phyloP scores from a whole-genome alignment of 2,329 filamentous ascomycete species.

The Alternaria arborescens region DNA sequence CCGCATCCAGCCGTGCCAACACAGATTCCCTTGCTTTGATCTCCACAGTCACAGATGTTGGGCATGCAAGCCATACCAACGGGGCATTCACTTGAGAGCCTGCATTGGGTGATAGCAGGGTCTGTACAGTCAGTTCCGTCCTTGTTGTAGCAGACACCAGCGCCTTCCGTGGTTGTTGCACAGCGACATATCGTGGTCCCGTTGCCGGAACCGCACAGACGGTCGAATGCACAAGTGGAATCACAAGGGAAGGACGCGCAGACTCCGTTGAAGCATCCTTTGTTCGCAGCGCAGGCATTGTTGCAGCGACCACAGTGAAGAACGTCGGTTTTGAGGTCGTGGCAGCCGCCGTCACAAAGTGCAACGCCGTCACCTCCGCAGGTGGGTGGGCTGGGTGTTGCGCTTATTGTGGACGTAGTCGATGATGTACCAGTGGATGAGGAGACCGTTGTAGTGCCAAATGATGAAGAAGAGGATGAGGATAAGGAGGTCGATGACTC shows the following conservation, averaged over 20 bases:
- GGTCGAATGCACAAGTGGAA: conserved; percentile 36
- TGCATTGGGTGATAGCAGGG: conserved; percentile 1
- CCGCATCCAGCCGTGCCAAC: conserved; percentile 32
- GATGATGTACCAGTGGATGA: conserved; percentile 9
- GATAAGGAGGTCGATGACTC: not conserved
- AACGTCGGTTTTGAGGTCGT: conserved; percentile 29
- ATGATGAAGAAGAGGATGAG: not conserved
- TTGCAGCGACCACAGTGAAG: conserved; percentile 41
- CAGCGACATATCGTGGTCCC: conserved; percentile 38
- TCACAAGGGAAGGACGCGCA: conserved; percentile 43
- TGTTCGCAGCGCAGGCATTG: conserved; percentile 33
- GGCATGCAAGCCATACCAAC: conserved; percentile 30
- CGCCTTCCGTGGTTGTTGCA: conserved; percentile 28
- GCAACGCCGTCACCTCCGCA: conserved; percentile 25
- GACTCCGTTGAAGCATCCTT: conserved; percentile 45
- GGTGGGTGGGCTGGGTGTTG: conserved; percentile 12
- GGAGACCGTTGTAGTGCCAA: conserved; percentile 5
- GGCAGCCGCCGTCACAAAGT: conserved; percentile 36
- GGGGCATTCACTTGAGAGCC: conserved; percentile 13
- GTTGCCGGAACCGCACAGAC: conserved; percentile 34
- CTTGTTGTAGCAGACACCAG: conserved; percentile 44
- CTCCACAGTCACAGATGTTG: conserved; percentile 26
- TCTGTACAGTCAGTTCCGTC: conserved; percentile 24
- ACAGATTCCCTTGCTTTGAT: conserved; percentile 26
- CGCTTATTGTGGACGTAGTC: not conserved